Evolutionary conservation across 257 asterid genomes (phyloP).

Genomic region (Schizonepeta tenuifolia): DNA sequence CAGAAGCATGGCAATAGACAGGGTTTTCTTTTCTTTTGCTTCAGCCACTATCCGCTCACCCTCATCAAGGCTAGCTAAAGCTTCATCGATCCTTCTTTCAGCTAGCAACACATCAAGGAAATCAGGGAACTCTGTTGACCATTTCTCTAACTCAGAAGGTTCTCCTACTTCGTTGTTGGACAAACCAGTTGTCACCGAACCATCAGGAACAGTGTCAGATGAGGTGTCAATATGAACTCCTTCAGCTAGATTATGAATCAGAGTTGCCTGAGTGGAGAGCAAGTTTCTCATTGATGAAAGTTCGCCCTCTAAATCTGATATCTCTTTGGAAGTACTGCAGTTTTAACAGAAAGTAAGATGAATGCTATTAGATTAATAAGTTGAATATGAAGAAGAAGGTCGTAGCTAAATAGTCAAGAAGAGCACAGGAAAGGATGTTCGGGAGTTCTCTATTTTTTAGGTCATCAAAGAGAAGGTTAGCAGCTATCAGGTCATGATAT

Average conservation of each 20-base stretch:
- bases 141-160: slow-evolving; percentile 77
- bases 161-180: slow-evolving; percentile 59
- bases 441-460: background rate
- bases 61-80: slow-evolving; percentile 83
- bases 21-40: slow-evolving; percentile 66
- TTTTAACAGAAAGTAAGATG: slow-evolving; percentile 22
- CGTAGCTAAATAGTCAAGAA: slow-evolving; percentile 9
- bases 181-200: slow-evolving; percentile 48
- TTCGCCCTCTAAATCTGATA: slow-evolving; percentile 98
- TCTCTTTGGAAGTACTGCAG: slow-evolving; percentile 96
- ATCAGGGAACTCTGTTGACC: slow-evolving; percentile 89
- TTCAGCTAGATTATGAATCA: slow-evolving; percentile 90
- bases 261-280: slow-evolving; percentile 94
- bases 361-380: slow-evolving; percentile 4
- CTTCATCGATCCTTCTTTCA: slow-evolving; percentile 97
- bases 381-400: slow-evolving; percentile 21
- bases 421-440: background rate
- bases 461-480: background rate
- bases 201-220: slow-evolving; percentile 54
- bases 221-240: slow-evolving; percentile 81
- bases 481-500: slow-evolving; percentile 1
- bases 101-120: slow-evolving; percentile 90
- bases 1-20: slow-evolving; percentile 51
- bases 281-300: slow-evolving; percentile 96
- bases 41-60: slow-evolving; percentile 74